Conservation (phyloP, 2,329 filamentous ascomycete species). For the Ophiostoma pallidulum region DNA sequence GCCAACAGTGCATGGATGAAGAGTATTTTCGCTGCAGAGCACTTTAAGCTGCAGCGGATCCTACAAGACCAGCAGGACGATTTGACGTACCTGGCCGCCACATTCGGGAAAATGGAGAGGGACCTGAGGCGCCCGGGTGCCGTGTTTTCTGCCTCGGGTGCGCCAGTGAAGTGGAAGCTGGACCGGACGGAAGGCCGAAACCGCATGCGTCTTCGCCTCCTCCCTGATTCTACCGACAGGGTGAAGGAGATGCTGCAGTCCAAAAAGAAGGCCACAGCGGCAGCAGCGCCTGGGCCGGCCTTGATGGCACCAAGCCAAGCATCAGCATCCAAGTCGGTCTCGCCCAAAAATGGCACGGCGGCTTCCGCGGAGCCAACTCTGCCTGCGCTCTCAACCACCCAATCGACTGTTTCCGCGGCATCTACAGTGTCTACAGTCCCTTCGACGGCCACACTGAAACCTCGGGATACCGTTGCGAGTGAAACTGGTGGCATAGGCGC, state of each 20-base stretch:
- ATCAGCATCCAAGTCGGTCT: not conserved
- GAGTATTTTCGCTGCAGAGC: conserved; percentile 87
- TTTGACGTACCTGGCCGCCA: conserved; percentile 62
- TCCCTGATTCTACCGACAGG: conserved; percentile 60
- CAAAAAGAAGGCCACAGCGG: conserved; percentile 40
- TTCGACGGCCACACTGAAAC: conserved; percentile 14
- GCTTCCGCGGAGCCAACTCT: not conserved
- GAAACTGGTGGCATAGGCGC: not conserved
- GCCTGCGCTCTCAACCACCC: not conserved
- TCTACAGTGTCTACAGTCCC: conserved; percentile 14
- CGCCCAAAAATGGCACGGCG: not conserved
- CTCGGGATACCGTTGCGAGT: not conserved
- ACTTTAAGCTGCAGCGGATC: conserved; percentile 80
- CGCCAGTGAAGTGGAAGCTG: conserved; percentile 65
- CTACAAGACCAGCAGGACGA: conserved; percentile 93
- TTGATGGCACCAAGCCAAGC: not conserved
- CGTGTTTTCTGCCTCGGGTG: conserved; percentile 57
- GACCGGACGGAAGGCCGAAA: conserved; percentile 94
- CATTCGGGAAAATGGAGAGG: conserved; percentile 69
- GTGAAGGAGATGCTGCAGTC: conserved; percentile 70
- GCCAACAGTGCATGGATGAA: conserved; percentile 87
- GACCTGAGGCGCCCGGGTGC: conserved; percentile 72
- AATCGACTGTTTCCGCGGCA: not conserved
- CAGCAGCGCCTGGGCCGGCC: not conserved
- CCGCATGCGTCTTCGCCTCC: conserved; percentile 80